Percentiles rank a stretch among this genome's conserved stretches.
These are phyloP conservation scores for Eurotiales sp. DNA, from an alignment of 2,329 filamentous ascomycete genomes.

Conservation along the genomic window DNA sequence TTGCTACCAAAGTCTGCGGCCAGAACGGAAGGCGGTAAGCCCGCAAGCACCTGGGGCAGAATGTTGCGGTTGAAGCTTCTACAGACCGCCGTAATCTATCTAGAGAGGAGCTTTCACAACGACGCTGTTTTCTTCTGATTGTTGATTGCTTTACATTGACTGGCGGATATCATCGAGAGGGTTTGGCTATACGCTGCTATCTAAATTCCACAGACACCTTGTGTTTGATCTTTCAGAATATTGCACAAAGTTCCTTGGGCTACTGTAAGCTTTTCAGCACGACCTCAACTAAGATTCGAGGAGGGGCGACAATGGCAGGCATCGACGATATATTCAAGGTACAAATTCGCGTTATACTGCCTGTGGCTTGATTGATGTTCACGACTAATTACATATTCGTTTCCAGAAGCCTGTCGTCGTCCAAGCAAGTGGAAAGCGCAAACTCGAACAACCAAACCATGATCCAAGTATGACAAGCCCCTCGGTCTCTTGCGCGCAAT, in stretches of 20 bases:
- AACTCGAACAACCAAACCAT: constrained; percentile 50
- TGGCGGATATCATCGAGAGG: no score
- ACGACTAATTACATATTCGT: neutral
- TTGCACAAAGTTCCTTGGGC: neutral
- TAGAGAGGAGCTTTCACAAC: constrained; percentile 8
- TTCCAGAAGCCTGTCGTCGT: constrained; percentile 47
- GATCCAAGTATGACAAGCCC: constrained; percentile 43
- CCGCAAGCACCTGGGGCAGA: constrained; percentile 14
- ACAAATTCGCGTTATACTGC: constrained; percentile 21
- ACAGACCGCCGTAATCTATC: constrained; percentile 24
- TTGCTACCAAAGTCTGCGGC: no score
- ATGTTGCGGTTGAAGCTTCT: constrained; percentile 30
- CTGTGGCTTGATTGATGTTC: neutral
- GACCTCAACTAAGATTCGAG: neutral
- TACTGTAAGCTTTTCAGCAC: neutral
- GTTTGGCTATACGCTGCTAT: no score
- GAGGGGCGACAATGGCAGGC: constrained; percentile 48
- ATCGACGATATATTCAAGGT: constrained; percentile 61
- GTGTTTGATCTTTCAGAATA: no score
- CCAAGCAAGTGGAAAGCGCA: constrained; percentile 50
- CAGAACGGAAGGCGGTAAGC: no score
- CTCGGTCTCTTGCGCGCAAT: constrained; percentile 1
- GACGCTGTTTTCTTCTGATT: no score
- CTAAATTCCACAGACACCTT: no score
- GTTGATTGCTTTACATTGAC: neutral